Conservation (phyloP, 768 basidiomycete species). For the Rhizopogon vinicolor region DNA sequence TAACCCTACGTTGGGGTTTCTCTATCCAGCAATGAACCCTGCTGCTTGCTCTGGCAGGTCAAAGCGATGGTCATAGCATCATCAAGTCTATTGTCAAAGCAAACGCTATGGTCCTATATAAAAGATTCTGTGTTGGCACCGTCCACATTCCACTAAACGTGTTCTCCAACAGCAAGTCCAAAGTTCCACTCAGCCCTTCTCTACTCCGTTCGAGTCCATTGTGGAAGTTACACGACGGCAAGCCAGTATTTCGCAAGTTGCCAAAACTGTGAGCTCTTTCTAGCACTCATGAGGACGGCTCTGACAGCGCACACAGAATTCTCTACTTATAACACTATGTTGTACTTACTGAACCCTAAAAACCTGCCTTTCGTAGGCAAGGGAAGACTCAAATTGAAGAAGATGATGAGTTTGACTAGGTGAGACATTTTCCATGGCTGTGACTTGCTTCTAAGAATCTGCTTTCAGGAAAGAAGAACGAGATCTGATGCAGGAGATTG, state of each 20-base stretch:
- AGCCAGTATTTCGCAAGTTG: background rate
- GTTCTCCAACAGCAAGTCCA: no score
- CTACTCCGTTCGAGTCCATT: no score
- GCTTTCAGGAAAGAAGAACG: background rate
- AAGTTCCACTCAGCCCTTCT: no score
- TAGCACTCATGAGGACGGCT: background rate
- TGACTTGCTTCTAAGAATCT: background rate
- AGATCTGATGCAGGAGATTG: background rate
- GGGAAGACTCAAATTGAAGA: background rate
- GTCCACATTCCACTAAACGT: background rate
- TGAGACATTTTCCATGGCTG: background rate
- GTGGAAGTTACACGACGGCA: no score
- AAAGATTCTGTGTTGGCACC: background rate
- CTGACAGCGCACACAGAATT: background rate
- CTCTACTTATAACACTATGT: background rate
- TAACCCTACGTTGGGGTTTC: conserved; percentile 5
- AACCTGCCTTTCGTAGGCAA: background rate
- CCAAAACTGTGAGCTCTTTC: background rate
- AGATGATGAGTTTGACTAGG: background rate
- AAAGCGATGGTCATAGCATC: background rate
- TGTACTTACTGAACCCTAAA: background rate
- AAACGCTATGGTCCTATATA: background rate
- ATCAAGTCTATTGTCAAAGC: background rate
- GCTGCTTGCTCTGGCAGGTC: background rate
- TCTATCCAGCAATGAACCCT: background rate